Conservation (phyloP, 2,329 filamentous ascomycete species). For the Colletotrichum ledebouriae region DNA sequence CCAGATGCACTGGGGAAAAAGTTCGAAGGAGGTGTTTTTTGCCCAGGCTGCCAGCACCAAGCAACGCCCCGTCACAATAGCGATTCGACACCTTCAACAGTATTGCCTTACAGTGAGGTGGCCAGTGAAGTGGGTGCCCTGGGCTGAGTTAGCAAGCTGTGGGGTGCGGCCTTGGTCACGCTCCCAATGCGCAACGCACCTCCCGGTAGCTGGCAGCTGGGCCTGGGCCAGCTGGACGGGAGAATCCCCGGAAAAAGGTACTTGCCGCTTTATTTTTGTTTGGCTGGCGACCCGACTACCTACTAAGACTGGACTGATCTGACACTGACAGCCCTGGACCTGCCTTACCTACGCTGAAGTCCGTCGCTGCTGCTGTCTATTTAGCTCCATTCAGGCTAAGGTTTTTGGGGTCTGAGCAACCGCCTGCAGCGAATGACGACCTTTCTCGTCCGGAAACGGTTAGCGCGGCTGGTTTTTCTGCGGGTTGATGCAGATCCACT, state of each 20-base stretch:
- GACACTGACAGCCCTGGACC: too few relatives aligned
- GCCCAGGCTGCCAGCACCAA: constrained; percentile 24
- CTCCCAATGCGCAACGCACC: too few relatives aligned
- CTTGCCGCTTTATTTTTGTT: neutral
- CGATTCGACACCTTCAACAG: neutral
- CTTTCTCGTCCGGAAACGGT: constrained; percentile 8
- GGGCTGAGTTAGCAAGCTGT: too few relatives aligned
- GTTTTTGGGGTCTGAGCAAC: constrained; percentile 36
- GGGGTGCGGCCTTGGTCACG: too few relatives aligned
- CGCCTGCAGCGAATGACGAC: constrained; percentile 42
- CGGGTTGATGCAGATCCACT: constrained; percentile 39
- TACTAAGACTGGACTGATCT: too few relatives aligned
- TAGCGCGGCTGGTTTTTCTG: constrained; percentile 13
- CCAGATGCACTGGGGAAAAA: constrained; percentile 39
- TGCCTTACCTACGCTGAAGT: too few relatives aligned
- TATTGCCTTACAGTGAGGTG: constrained; percentile 9
- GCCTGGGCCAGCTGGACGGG: too few relatives aligned
- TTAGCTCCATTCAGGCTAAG: constrained; percentile 31
- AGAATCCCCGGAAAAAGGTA: constrained; percentile 11
- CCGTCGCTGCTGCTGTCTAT: neutral
- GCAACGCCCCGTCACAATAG: neutral
- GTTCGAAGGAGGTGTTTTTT: constrained; percentile 40
- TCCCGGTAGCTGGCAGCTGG: too few relatives aligned
- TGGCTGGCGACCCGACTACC: too few relatives aligned
- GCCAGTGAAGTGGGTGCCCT: neutral